These are phyloP conservation scores for Morella rubra DNA, from an alignment of 306 rosid species.

Conservation along the genomic window DNA sequence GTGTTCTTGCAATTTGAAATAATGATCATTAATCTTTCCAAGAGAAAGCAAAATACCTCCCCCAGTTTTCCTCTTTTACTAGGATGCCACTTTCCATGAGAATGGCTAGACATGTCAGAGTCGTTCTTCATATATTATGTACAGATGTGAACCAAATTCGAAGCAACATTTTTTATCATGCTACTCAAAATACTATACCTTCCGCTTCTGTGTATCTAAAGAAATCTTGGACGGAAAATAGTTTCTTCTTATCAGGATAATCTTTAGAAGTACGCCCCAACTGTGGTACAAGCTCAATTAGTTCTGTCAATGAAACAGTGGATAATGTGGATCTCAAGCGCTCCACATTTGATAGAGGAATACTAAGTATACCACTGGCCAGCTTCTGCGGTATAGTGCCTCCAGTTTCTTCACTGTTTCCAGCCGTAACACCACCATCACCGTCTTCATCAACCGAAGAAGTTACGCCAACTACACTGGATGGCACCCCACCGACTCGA, in stretches of 20 bases:
- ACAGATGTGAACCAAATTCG: slow-evolving; percentile 1
- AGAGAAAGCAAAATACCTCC: not conserved
- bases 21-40: not conserved
- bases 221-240: slow-evolving; percentile 92
- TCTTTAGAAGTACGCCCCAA: slow-evolving; percentile 76
- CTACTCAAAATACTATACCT: slow-evolving; percentile 54
- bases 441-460: slow-evolving; percentile 62
- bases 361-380: slow-evolving; percentile 74
- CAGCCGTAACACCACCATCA: slow-evolving; percentile 45
- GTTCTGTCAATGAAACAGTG: slow-evolving; percentile 81
- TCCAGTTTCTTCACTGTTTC: slow-evolving; percentile 54
- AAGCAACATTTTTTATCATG: slow-evolving; percentile 24
- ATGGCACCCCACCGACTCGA: slow-evolving; percentile 84
- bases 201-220: slow-evolving; percentile 98
- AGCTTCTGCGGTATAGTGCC: slow-evolving; percentile 79
- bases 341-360: slow-evolving; percentile 95
- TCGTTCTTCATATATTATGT: not conserved
- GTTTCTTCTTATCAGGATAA: slow-evolving; percentile 95
- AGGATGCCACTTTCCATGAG: slow-evolving; percentile 1
- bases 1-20: not conserved
- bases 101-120: not conserved
- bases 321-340: slow-evolving; percentile 90
- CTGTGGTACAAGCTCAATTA: slow-evolving; percentile 87
- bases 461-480: slow-evolving; percentile 60
- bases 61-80: not conserved